Percentiles rank a stretch among this genome's conserved stretches.
Conservation (phyloP, 139 green algal genomes). For the Micromonas commoda region DNA sequence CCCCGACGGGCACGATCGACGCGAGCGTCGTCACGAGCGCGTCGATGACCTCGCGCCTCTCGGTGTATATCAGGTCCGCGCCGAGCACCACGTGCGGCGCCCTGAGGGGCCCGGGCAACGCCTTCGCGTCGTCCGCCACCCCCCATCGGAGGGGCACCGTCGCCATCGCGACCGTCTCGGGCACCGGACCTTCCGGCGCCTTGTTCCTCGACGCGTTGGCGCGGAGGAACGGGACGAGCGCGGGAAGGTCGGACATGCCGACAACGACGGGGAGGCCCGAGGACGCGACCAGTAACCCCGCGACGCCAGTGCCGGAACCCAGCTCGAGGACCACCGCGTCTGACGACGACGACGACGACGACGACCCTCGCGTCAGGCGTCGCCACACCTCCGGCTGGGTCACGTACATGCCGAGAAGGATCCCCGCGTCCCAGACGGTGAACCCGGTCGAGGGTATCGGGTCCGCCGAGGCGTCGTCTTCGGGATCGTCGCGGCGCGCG, state of each 20-base stretch:
- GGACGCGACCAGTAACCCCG: background rate
- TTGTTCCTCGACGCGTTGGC: background rate
- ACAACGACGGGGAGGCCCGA: background rate
- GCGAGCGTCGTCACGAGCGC: background rate
- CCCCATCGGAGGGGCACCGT: background rate
- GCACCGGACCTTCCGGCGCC: background rate
- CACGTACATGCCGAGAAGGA: conserved; percentile 2
- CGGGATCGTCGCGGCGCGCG: background rate
- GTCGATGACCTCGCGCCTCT: background rate
- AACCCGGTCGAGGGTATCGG: conserved; percentile 7
- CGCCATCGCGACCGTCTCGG: background rate
- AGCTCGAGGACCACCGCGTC: conserved; percentile 6
- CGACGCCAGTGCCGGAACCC: conserved; percentile 15
- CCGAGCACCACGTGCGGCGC: conserved; percentile 1
- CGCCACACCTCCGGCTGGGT: background rate
- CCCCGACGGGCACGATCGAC: background rate
- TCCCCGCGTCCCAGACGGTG: conserved; percentile 11
- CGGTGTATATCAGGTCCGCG: conserved; percentile 16
- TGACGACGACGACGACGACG: background rate
- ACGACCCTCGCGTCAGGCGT: background rate
- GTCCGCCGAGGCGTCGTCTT: background rate
- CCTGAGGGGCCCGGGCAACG: background rate
- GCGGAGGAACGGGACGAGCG: background rate
- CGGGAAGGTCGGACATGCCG: conserved; percentile 7
- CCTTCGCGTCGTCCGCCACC: background rate